Conservation (phyloP, 2,329 filamentous ascomycete species). For the Ophiostoma sp. region DNA sequence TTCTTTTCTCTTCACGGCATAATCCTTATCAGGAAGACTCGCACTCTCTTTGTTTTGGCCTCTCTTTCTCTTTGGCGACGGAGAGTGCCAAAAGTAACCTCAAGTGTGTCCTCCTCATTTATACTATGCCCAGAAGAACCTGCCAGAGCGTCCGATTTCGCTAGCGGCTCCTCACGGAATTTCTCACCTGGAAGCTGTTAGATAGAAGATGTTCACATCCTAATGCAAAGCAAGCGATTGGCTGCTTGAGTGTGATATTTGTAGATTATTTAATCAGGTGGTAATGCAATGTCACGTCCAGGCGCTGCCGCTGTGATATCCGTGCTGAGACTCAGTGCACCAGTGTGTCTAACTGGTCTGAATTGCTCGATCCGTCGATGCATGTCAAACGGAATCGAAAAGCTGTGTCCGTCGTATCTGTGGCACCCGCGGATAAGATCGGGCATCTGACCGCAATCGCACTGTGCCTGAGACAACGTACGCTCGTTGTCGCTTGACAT, state of each 20-base stretch:
- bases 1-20: conserved; percentile 52
- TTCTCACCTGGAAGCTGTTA: conserved; percentile 28
- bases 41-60: conserved; percentile 22
- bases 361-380: not conserved
- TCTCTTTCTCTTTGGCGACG: conserved; percentile 3
- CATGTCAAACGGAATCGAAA: not conserved
- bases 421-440: not conserved
- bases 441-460: not conserved
- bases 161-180: conserved; percentile 74
- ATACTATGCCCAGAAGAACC: conserved; percentile 74
- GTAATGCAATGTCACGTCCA: too few species aligned
- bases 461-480: not conserved
- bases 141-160: conserved; percentile 79
- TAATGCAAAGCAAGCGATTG: too few species aligned
- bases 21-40: conserved; percentile 72
- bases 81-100: conserved; percentile 35
- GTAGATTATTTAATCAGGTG: not conserved
- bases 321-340: too few species aligned
- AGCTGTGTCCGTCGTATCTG: not conserved
- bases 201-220: conserved; percentile 29
- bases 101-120: conserved; percentile 87
- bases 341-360: not conserved
- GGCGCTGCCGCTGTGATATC: too few species aligned
- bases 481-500: not conserved
- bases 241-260: not conserved